Conservation (phyloP, 1,139 yeast species). For the Hanseniaspora gamundiae region DNA sequence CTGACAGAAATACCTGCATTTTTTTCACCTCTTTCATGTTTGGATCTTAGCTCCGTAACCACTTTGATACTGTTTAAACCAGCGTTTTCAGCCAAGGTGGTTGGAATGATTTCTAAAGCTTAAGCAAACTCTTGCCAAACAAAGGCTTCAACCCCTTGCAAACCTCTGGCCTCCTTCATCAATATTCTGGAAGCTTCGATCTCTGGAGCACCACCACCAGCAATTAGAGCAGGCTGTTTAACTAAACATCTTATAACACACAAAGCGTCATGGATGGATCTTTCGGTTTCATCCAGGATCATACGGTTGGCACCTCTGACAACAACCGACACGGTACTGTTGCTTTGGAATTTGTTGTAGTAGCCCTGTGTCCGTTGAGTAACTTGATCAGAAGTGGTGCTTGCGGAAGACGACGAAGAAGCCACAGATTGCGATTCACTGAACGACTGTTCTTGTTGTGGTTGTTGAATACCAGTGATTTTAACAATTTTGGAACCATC, state of each 20-base stretch:
- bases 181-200: constrained; percentile 80
- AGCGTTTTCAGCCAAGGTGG: constrained; percentile 95
- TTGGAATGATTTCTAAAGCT: constrained; percentile 92
- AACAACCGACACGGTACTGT: constrained; percentile 71
- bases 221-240: constrained; percentile 85
- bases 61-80: constrained; percentile 92
- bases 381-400: background rate
- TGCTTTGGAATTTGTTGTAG: constrained; percentile 12
- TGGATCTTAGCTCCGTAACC: constrained; percentile 85
- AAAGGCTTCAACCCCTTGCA: constrained; percentile 86
- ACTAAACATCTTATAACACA: constrained; percentile 95
- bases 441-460: background rate
- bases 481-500: constrained; percentile 88
- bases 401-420: background rate
- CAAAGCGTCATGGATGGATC: constrained; percentile 92
- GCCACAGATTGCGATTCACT: background rate
- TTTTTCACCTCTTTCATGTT: constrained; percentile 82
- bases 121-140: constrained; percentile 94
- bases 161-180: constrained; percentile 61
- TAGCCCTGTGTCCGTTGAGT: constrained; percentile 21
- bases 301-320: constrained; percentile 91
- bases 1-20: constrained; percentile 95
- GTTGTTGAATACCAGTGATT: constrained; percentile 66
- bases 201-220: constrained; percentile 99
- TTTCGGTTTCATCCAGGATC: constrained; percentile 89